Evolutionary conservation across 1,139 yeast species (phyloP).

Genomic region (Diutina ranongensis): DNA sequence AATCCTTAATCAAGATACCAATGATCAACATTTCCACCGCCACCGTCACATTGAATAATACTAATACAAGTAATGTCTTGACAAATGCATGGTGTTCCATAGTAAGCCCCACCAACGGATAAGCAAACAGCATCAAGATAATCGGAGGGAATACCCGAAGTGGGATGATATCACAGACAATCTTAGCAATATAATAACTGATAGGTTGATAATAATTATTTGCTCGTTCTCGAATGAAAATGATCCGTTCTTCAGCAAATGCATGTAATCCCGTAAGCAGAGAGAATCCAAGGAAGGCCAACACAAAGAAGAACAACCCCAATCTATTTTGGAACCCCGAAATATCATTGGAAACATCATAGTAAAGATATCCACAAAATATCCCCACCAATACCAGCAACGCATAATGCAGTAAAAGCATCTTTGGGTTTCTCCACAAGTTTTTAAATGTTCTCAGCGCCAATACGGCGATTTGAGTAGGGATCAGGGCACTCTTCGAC

Average conservation of each 20-base stretch:
- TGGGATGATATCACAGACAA: constrained; percentile 82
- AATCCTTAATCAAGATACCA: constrained; percentile 77
- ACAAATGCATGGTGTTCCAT: constrained; percentile 70
- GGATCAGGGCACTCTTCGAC: constrained; percentile 40
- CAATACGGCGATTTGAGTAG: constrained; percentile 54
- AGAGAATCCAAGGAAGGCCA: constrained; percentile 88
- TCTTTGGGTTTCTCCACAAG: constrained; percentile 80
- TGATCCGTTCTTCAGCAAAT: constrained; percentile 77
- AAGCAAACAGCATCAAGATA: constrained; percentile 69
- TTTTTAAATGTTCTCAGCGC: constrained; percentile 86
- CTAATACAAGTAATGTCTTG: constrained; percentile 56
- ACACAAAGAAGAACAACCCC: constrained; percentile 81
- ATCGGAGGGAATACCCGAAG: constrained; percentile 85
- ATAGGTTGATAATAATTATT: constrained; percentile 85
- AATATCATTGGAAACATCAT: constrained; percentile 73
- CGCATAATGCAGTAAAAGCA: constrained; percentile 71
- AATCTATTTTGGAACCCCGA: constrained; percentile 93
- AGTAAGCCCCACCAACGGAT: constrained; percentile 83
- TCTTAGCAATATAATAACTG: constrained; percentile 76
- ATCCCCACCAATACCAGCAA: constrained; percentile 66
- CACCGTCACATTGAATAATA: constrained; percentile 77
- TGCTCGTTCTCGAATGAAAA: constrained; percentile 85
- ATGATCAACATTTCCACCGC: constrained; percentile 77
- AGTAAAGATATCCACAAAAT: constrained; percentile 80
- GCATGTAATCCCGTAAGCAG: constrained; percentile 85